phyloP scores from a whole-genome alignment of 352 stramenopile genomes.

The Globisporangium abappressorium region DNA sequence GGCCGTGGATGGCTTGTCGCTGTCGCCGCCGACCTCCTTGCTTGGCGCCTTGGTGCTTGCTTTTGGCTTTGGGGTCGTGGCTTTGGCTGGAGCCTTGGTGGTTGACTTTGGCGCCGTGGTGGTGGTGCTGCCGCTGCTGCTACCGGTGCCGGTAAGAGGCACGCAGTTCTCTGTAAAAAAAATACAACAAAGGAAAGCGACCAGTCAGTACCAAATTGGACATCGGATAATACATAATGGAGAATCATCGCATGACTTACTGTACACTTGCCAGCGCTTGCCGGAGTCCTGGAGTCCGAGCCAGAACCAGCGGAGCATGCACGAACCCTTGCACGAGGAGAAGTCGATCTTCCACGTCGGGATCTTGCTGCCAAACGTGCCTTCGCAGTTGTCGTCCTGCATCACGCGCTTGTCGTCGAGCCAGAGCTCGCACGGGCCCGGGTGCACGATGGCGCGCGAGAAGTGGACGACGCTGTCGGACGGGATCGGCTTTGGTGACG shows the following conservation, averaged over 20 bases:
- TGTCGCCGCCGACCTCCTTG: slow-evolving; percentile 4
- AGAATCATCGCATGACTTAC: background rate
- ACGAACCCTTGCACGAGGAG: slow-evolving; percentile 2
- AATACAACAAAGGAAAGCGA: background rate
- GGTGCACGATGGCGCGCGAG: slow-evolving; percentile 11
- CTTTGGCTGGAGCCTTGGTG: background rate
- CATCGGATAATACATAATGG: background rate
- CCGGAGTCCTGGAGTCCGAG: background rate
- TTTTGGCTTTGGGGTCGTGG: background rate
- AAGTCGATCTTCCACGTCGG: slow-evolving; percentile 12
- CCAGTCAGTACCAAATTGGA: background rate
- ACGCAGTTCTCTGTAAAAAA: slow-evolving; percentile 1
- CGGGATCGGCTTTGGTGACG: slow-evolving; percentile 20
- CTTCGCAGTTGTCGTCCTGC: slow-evolving; percentile 6
- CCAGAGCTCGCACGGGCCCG: background rate
- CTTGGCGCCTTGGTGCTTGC: background rate
- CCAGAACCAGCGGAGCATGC: slow-evolving; percentile 3
- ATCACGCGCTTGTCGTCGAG: background rate
- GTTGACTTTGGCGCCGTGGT: background rate
- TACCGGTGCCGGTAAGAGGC: background rate
- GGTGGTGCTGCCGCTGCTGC: background rate
- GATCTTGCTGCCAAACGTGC: background rate
- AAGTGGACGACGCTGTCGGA: slow-evolving; percentile 21
- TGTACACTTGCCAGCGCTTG: background rate
- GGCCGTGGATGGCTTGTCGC: background rate